Conservation (phyloP, 306 rosid species). For the Sicyos edulis region DNA sequence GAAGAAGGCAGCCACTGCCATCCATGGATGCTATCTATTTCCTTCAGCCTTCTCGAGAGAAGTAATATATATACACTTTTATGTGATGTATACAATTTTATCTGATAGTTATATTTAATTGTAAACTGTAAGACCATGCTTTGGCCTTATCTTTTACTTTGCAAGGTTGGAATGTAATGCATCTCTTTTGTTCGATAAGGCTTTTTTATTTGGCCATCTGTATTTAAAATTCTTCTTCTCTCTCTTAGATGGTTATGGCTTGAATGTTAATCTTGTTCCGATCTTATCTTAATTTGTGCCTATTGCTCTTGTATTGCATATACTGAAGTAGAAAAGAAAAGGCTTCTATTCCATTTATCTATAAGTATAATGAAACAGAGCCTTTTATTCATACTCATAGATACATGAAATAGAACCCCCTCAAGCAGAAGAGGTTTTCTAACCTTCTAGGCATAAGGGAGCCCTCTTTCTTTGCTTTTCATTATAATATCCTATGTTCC, state of each 20-base stretch:
- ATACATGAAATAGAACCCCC: slow-evolving; percentile 2
- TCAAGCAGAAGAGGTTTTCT: background rate
- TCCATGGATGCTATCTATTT: slow-evolving; percentile 95
- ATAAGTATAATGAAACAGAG: background rate
- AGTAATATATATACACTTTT: slow-evolving; percentile 38
- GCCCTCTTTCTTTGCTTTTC: background rate
- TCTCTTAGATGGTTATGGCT: slow-evolving; percentile 9
- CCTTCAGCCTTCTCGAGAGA: slow-evolving; percentile 83
- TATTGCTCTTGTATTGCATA: background rate
- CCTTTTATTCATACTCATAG: background rate
- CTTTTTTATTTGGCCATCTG: background rate
- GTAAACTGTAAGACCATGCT: slow-evolving; percentile 7
- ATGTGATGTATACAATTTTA: background rate
- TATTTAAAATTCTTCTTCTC: background rate
- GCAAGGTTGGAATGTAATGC: background rate
- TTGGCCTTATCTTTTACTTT: slow-evolving; percentile 7
- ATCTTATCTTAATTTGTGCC: background rate
- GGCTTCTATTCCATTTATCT: slow-evolving; percentile 3
- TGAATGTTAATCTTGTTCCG: background rate
- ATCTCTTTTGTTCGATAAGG: background rate
- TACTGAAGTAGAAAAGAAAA: background rate
- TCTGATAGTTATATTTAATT: background rate
- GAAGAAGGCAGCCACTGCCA: slow-evolving; percentile 91
- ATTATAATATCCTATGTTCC: background rate
- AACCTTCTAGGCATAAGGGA: background rate